Conservation (phyloP, 2,329 filamentous ascomycete genomes). For the Neofusicoccum cordaticola region DNA sequence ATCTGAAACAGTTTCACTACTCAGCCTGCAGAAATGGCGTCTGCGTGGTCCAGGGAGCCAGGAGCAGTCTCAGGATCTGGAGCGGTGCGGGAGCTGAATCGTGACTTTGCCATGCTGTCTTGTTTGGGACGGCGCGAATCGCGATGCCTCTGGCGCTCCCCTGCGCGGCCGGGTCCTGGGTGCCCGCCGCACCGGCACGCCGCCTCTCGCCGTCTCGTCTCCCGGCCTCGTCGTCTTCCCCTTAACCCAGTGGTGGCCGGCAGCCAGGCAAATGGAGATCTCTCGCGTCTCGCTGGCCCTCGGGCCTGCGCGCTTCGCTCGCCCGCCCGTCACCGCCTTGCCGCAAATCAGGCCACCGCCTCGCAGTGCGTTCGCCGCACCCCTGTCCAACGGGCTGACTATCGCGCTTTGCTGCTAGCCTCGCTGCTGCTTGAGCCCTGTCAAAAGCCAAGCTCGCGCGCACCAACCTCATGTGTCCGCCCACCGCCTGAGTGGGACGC, state of each 20-base stretch:
- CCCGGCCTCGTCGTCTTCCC: not conserved
- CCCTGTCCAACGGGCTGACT: not conserved
- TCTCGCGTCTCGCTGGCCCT: not conserved
- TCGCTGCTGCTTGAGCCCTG: not conserved
- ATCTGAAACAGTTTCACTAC: not conserved
- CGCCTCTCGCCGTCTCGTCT: not conserved
- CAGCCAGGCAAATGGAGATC: not conserved
- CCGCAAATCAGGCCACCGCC: constrained; percentile 12
- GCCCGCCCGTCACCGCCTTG: constrained; percentile 1
- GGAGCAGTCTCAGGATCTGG: not conserved
- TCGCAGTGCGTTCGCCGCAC: not conserved
- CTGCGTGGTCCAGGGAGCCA: not conserved
- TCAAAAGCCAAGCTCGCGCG: not conserved
- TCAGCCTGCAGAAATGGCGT: not conserved
- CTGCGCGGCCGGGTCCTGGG: not conserved
- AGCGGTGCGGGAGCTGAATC: not conserved
- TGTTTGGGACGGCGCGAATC: constrained; percentile 1
- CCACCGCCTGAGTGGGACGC: not conserved
- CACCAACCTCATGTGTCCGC: not conserved
- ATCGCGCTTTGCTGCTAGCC: not conserved
- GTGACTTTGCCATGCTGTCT: not conserved
- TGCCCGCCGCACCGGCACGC: not conserved
- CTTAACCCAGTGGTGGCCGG: not conserved
- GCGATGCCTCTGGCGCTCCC: not conserved
- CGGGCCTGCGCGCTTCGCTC: not conserved